Base-by-base conservation (phyloP, 495 filamentous ascomycete genomes). In the Cladorrhinum samala region DNA sequence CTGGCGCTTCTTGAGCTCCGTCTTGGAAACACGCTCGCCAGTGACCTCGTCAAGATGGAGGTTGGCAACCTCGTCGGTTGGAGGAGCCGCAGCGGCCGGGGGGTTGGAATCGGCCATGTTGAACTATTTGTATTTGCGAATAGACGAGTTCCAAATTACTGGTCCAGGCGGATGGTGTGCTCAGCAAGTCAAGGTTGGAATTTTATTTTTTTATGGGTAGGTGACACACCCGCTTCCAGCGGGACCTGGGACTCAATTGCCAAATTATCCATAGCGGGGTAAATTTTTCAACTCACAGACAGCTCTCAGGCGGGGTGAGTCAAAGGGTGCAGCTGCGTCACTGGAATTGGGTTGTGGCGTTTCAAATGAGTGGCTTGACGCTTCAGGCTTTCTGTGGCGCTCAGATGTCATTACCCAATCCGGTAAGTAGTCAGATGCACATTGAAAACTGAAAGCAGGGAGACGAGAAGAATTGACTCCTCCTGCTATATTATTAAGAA, bases 1-100 rank as follows among this genome's bases (percentile, higher is more conserved):
- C 77, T 91, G 83, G 64, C 92, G 85, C 78, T 88, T 92, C 87
- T 97, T 98, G 68, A 93, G 77, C 72, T 92, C 89, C 20, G 85
- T 81, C 83, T 95, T 93, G 73, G 89, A 91, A 38, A 79, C 79
- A 71, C 77, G 83, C 72, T 94, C 89, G 56, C 89, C 89, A 37
- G 89, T 92, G 53, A 86, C 85, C 55, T 92, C 87, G 68, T 94
- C 89, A 24, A 88, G 76, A 65, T 89, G 77, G 55, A 91, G 79
- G 66, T 91, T 90, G 65, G 82, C 81, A 61, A 86, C 70, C 67
- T 82, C 78, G 50, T 80, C 80, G 44, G 71, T 72, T 25, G 72
- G 70, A 43, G 71, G 63, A 54, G 72, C 75, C 19, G 72, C 59
- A 23, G 56, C 42, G 53, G 71, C 73, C 25, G 71, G 48, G 51